Percentiles rank a stretch among this genome's conserved stretches.
Evolutionary conservation across 352 stramenopile genomes (phyloP).

Genomic region (Pythium aquatile): DNA sequence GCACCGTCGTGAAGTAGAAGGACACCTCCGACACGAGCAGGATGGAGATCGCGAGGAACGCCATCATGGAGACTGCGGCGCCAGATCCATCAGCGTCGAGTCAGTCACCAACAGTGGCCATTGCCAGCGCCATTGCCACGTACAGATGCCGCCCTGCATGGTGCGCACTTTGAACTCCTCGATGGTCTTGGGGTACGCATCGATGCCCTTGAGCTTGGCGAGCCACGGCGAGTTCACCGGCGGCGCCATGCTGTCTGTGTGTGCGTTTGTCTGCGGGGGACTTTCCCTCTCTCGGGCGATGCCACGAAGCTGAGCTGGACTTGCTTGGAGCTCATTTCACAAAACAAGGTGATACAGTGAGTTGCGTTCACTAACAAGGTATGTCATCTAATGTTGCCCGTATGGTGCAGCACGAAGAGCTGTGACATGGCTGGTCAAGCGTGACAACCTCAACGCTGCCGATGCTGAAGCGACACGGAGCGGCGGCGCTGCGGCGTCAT

Average conservation of each 20-base stretch:
- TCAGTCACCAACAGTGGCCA: background rate
- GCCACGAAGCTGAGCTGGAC: conserved; percentile 21
- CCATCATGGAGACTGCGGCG: conserved; percentile 61
- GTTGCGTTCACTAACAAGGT: background rate
- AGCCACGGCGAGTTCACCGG: conserved; percentile 28
- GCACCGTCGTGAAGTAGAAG: conserved; percentile 71
- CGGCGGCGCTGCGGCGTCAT: conserved; percentile 4
- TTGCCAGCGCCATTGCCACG: conserved; percentile 15
- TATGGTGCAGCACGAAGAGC: conserved; percentile 8
- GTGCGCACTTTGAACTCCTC: conserved; percentile 89
- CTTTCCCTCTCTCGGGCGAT: conserved; percentile 5
- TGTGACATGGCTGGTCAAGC: background rate
- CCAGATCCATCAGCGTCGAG: conserved; percentile 22
- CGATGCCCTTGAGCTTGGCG: conserved; percentile 45
- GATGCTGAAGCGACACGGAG: conserved; percentile 6
- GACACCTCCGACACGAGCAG: conserved; percentile 71
- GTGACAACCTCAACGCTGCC: background rate
- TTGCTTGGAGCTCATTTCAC: conserved; percentile 15
- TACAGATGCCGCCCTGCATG: conserved; percentile 76
- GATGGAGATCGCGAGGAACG: conserved; percentile 62
- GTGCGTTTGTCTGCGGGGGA: background rate
- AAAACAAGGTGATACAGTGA: conserved; percentile 16
- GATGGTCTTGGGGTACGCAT: conserved; percentile 87
- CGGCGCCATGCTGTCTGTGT: conserved; percentile 17
- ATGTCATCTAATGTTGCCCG: conserved; percentile 1